Evolutionary conservation across 768 basidiomycete genomes (phyloP).

Genomic region (Pleurotus salmoneostramineus): DNA sequence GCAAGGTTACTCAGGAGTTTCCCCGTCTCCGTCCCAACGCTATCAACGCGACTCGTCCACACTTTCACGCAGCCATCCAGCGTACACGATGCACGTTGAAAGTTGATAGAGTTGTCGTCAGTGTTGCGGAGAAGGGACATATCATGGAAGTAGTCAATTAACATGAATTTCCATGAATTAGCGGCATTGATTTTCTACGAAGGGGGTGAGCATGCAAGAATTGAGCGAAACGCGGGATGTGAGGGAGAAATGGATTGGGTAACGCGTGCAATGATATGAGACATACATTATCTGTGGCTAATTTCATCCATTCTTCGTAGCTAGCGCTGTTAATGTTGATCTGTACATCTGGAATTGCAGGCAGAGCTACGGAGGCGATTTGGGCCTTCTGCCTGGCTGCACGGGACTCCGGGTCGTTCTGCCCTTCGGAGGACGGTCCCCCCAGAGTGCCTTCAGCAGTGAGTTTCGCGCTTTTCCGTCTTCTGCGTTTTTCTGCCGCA

Average conservation of each 20-base stretch:
- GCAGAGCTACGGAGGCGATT: slow-evolving; percentile 56
- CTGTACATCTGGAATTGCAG: slow-evolving; percentile 57
- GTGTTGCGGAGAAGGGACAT: slow-evolving; percentile 94
- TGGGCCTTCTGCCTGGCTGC: slow-evolving; percentile 55
- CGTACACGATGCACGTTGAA: slow-evolving; percentile 96
- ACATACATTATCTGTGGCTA: slow-evolving; percentile 94
- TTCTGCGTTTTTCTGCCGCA: slow-evolving; percentile 77
- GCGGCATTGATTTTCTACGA: slow-evolving; percentile 94
- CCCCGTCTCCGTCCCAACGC: slow-evolving; percentile 93
- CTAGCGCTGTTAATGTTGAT: slow-evolving; percentile 88
- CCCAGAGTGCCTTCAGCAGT: slow-evolving; percentile 51
- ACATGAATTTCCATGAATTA: slow-evolving; percentile 96
- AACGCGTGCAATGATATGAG: neutral
- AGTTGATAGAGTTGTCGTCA: slow-evolving; percentile 95
- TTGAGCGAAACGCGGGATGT: no score
- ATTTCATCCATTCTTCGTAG: slow-evolving; percentile 99
- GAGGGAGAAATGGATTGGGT: no score
- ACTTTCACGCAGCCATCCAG: slow-evolving; percentile 99
- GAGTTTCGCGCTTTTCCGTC: slow-evolving; percentile 75
- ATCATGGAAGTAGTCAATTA: slow-evolving; percentile 99
- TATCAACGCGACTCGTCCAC: slow-evolving; percentile 97
- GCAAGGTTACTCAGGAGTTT: slow-evolving; percentile 91
- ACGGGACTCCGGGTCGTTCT: slow-evolving; percentile 34
- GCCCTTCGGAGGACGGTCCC: slow-evolving; percentile 56
- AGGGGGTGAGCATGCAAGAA: neutral